Evolutionary conservation across 2,329 filamentous ascomycete species (phyloP), one percentile per base, ranked within the genome.

Genomic region (Aspergillus neoniger): DNA sequence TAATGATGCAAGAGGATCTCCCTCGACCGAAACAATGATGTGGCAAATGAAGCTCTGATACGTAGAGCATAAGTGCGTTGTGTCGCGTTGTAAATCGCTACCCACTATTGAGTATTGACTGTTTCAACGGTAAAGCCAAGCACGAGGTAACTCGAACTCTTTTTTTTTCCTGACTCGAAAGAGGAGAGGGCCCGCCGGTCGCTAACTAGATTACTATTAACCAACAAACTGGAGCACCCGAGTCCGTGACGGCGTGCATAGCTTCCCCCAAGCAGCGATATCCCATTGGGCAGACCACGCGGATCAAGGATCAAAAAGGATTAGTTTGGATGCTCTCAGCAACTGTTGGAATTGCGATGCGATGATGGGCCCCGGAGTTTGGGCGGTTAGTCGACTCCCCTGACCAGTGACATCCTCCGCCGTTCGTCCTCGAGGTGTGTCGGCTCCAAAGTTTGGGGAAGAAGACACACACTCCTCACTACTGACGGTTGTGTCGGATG

Each of bases 241-340:
- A 19, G 8, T 12, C 32, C 25, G 25, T 30, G 47, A 50, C 47
- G 38, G 36, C 52, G 38, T 19, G 39, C 52, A 7, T 32, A n/a
- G 52, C 39, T 36, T 5, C 9, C n/a, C 25, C 23, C 17, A 15
- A 19, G 9, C 47, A 19, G 9, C 15, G 17, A 19, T 23, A 30
- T 43, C 30, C 23, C 38, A 55, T 55, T 55, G 53, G 32, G 53
- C 15, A 23, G 25, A 28, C 5, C 5, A 55, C 9, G 28, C 38
- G n/a, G 12, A 55, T 21, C 52, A 28, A 55, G 52, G 38, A 55
- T 44, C 15, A 55, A 44, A 55, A 43, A 43, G 52, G 38, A n/a
- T 39, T 44, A 55, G 38, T 19, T 23, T 19, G 52, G 21, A 32
- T 32, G 17, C 32, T 15, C n/a, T 36, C 25, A 21, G 39, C 39